Evolutionary conservation across 495 filamentous ascomycete genomes (phyloP), one percentile per base, ranked within the genome.

Genomic region (Hypoxylon lienhwacheense): DNA sequence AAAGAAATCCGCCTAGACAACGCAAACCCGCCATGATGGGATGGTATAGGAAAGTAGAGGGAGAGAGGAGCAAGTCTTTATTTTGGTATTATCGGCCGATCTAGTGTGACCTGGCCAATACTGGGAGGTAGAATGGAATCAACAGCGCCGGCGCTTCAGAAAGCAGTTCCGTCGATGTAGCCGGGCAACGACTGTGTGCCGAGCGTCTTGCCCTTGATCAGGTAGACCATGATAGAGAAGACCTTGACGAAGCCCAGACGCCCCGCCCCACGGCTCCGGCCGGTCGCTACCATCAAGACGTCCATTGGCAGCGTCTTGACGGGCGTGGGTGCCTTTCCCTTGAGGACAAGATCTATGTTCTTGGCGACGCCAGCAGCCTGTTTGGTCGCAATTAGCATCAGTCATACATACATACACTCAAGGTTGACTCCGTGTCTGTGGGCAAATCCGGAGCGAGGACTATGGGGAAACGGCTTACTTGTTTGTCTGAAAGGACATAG

Each of bases 401-500:
- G 22, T 20, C 35, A 37, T n/a, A 12, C 10, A 33, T 25, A 12
- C 1, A 15, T 25, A 12, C 14, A 28, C 25, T 28, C 12, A n/a
- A 31, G 10, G 7, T 8, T 8, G n/a, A n/a, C n/a, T n/a, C n/a
- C n/a, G n/a, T n/a, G n/a, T n/a, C n/a, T n/a, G n/a, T n/a, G n/a
- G n/a, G n/a, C n/a, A n/a, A n/a, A n/a, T n/a, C n/a, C n/a, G n/a
- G n/a, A n/a, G n/a, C n/a, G n/a, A n/a, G n/a, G n/a, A n/a, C n/a
- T n/a, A n/a, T n/a, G n/a, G n/a, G n/a, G n/a, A n/a, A n/a, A 31
- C 25, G 25, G 10, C 55, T 64, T 15, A 67, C 64, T 52, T 77
- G 75, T 63, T 74, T 74, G 53, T 77, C 73, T 37, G 75, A 65
- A 45, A 71, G 67, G 37, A 76, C 64, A 52, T 74, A 76, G 47